Conservation (phyloP, 495 filamentous ascomycete species). For the Monascus purpureus region DNA sequence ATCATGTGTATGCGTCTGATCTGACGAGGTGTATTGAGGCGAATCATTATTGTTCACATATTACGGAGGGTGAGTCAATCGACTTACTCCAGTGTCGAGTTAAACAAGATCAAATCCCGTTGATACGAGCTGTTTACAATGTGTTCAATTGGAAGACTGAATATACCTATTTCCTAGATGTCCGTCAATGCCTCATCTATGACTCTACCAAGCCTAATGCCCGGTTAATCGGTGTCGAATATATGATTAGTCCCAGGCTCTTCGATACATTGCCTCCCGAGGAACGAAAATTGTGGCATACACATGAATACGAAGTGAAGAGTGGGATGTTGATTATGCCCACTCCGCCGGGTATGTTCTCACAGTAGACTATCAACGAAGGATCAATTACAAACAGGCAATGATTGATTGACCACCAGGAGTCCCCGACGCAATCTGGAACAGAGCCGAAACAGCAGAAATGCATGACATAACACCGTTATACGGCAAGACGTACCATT, state of each 20-base stretch:
- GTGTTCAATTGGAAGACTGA: no score
- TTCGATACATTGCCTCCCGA: constrained; percentile 47
- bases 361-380: not conserved
- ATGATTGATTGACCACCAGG: not conserved
- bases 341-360: constrained; percentile 28
- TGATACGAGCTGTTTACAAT: no score
- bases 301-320: constrained; percentile 78
- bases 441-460: constrained; percentile 61
- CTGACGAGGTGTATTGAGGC: constrained; percentile 55
- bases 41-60: constrained; percentile 75
- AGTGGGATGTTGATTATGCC: constrained; percentile 81
- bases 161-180: constrained; percentile 24
- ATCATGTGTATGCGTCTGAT: constrained; percentile 65
- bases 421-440: constrained; percentile 48
- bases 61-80: constrained; percentile 48
- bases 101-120: no score
- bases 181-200: constrained; percentile 80
- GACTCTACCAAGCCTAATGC: constrained; percentile 51
- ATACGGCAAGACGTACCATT: constrained; percentile 84
- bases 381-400: not conserved
- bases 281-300: constrained; percentile 68
- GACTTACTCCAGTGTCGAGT: no score
- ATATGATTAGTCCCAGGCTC: constrained; percentile 69
- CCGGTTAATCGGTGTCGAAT: constrained; percentile 74
- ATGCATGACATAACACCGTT: constrained; percentile 58